A percentile compares a stretch with the other conserved stretches of the same genome.
Conservation (phyloP, 805 yeast species). For the Starmerella vaccinii region DNA sequence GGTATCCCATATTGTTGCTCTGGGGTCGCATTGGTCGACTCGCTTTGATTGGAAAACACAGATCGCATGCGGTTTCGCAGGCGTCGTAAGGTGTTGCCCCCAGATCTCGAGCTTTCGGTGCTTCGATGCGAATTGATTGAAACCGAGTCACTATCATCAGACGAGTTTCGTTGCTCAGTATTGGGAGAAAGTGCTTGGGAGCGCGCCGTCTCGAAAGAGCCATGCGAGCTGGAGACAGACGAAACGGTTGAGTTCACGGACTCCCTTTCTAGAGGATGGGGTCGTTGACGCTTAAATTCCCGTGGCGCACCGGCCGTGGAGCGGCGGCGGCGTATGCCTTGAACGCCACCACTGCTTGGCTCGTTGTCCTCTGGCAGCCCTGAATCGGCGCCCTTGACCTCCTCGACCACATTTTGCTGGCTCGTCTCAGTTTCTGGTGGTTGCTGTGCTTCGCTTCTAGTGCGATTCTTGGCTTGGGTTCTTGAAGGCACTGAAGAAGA, state of each 20-base stretch:
- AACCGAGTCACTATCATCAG: too few species aligned
- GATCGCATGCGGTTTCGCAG: neutral
- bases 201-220: slow-evolving; percentile 1
- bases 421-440: neutral
- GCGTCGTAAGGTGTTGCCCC: neutral
- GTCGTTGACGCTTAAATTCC: slow-evolving; percentile 9
- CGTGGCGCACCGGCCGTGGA: slow-evolving; percentile 5
- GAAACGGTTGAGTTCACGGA: neutral
- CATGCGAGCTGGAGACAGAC: neutral
- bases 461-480: neutral
- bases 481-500: slow-evolving; percentile 5
- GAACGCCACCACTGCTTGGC: neutral
- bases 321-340: slow-evolving; percentile 7
- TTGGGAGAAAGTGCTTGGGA: too few species aligned
- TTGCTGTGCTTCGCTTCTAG: neutral
- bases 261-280: neutral
- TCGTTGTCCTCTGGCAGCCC: neutral
- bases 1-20: neutral
- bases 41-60: neutral
- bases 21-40: neutral
- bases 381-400: neutral
- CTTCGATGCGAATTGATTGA: neutral
- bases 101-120: neutral
- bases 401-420: neutral
- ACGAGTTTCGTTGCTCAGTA: too few species aligned